phyloP scores from a whole-genome alignment of 495 filamentous ascomycete genomes.

The Bacidia rubella region DNA sequence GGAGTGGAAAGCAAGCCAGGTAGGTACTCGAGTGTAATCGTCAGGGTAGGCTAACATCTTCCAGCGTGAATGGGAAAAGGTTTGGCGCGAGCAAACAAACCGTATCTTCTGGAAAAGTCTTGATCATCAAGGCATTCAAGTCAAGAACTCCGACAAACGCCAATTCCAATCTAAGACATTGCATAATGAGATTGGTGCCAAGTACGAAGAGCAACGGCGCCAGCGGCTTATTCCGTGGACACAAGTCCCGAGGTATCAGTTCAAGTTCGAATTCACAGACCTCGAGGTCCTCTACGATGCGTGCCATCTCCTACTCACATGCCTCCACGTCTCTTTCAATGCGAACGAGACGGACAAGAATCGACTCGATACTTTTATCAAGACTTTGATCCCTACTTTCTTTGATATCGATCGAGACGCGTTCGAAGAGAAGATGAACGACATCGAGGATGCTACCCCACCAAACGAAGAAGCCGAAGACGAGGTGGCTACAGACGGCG shows the following conservation, averaged over 20 bases:
- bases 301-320: conserved; percentile 63
- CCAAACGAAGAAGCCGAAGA: conserved; percentile 63
- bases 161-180: conserved; percentile 77
- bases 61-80: conserved; percentile 93
- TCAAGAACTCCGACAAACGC: conserved; percentile 75
- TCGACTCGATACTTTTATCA: conserved; percentile 68
- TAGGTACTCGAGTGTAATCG: conserved; percentile 19
- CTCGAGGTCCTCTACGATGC: conserved; percentile 68
- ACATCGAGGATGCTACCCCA: conserved; percentile 47
- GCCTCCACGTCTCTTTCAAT: conserved; percentile 51
- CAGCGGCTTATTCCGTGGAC: conserved; percentile 44
- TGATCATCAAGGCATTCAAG: conserved; percentile 84
- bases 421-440: conserved; percentile 63
- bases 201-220: conserved; percentile 70
- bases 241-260: conserved; percentile 54
- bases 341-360: conserved; percentile 59
- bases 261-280: conserved; percentile 58
- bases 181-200: conserved; percentile 70
- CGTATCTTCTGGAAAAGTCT: conserved; percentile 87
- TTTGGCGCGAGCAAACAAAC: conserved; percentile 90
- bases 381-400: conserved; percentile 77
- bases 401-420: conserved; percentile 68
- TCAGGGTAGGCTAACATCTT: not conserved
- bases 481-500: conserved; percentile 26
- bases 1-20: conserved; percentile 81